phyloP scores from a whole-genome alignment of 179 eudicot genomes.

The Spergularia azorica region DNA sequence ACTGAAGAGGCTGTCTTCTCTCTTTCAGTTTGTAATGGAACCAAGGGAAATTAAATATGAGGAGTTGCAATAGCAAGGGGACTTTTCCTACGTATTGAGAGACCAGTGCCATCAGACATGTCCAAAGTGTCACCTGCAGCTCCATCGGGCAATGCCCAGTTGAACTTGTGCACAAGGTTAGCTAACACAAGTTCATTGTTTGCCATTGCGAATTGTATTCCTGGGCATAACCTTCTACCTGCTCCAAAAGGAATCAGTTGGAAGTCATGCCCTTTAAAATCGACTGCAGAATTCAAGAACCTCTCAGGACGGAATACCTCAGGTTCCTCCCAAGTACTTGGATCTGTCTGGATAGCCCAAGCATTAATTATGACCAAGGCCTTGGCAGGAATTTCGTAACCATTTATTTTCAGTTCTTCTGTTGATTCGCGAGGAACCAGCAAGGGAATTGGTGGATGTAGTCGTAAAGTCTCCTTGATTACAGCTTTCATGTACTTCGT shows the following conservation, averaged over 20 bases:
- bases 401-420: slow-evolving; percentile 31
- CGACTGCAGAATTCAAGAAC: slow-evolving; percentile 21
- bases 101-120: slow-evolving; percentile 27
- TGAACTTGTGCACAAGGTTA: slow-evolving; percentile 10
- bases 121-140: slow-evolving; percentile 10
- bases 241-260: slow-evolving; percentile 33
- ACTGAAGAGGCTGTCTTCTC: too few relatives aligned
- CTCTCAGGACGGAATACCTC: slow-evolving; percentile 33
- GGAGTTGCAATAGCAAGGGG: slow-evolving; percentile 26
- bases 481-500: slow-evolving; percentile 41
- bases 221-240: slow-evolving; percentile 32
- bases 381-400: slow-evolving; percentile 21
- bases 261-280: too few relatives aligned
- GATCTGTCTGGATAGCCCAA: slow-evolving; percentile 28
- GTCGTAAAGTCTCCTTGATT: slow-evolving; percentile 44
- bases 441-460: slow-evolving; percentile 45
- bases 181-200: slow-evolving; percentile 29
- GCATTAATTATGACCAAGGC: slow-evolving; percentile 22
- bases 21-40: too few relatives aligned
- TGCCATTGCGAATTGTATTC: slow-evolving; percentile 19
- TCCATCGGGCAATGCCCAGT: slow-evolving; percentile 27
- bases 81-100: slow-evolving; percentile 13
- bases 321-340: slow-evolving; percentile 25
- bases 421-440: slow-evolving; percentile 36
- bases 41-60: background rate